These are phyloP conservation scores for Polytrichum commune DNA, from an alignment of 225 moss, liverwort and hornwort genomes.

Conservation along the genomic window DNA sequence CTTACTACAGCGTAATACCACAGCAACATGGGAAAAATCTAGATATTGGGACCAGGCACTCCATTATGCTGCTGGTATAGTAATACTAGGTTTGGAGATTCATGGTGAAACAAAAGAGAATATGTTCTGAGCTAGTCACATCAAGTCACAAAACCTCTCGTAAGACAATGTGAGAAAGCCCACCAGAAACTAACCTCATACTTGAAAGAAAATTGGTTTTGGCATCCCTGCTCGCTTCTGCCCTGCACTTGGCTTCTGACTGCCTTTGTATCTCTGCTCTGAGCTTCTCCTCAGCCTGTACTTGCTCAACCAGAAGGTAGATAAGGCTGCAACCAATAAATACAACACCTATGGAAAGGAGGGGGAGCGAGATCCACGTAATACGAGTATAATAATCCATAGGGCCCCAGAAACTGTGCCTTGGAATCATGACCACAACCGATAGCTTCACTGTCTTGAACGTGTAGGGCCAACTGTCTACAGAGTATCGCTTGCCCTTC, in stretches of 20 bases:
- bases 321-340: slow-evolving; percentile 43
- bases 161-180: neutral
- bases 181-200: slow-evolving; percentile 53
- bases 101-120: too few species aligned
- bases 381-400: slow-evolving; percentile 45
- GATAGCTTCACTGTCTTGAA: slow-evolving; percentile 52
- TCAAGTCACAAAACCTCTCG: too few species aligned
- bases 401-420: slow-evolving; percentile 47
- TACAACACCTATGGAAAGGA: slow-evolving; percentile 42
- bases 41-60: too few species aligned
- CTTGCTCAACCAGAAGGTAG: slow-evolving; percentile 52
- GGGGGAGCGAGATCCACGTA: slow-evolving; percentile 41
- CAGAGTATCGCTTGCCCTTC: slow-evolving; percentile 40
- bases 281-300: slow-evolving; percentile 48
- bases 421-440: slow-evolving; percentile 57
- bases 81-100: too few species aligned
- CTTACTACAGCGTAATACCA: too few species aligned
- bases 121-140: too few species aligned
- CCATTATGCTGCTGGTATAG: too few species aligned
- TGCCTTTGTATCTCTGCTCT: slow-evolving; percentile 55
- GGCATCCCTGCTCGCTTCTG: slow-evolving; percentile 73
- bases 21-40: too few species aligned
- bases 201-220: slow-evolving; percentile 72
- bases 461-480: slow-evolving; percentile 56
- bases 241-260: slow-evolving; percentile 49